These are phyloP conservation scores for Nemania diffusa DNA, from an alignment of 2,329 filamentous ascomycete genomes.

Conservation along the genomic window DNA sequence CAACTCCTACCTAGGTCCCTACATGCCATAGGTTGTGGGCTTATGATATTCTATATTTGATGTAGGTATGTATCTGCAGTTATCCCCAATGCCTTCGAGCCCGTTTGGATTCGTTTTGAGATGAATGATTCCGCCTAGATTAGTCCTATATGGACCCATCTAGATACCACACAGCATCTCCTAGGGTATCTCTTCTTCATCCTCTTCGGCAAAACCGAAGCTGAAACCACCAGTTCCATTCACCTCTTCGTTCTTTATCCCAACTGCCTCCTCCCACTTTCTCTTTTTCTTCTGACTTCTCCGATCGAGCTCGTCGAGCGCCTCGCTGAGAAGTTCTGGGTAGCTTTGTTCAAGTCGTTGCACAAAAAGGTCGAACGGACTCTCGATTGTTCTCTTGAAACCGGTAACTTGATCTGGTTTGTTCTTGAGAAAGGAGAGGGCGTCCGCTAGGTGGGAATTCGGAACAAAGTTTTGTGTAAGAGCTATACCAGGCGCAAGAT, in stretches of 20 bases:
- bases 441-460: slow-evolving; percentile 75
- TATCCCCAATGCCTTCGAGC: background rate
- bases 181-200: slow-evolving; percentile 60
- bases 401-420: slow-evolving; percentile 89
- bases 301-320: slow-evolving; percentile 71
- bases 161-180: background rate
- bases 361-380: slow-evolving; percentile 81
- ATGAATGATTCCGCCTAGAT: background rate
- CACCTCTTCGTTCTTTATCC: slow-evolving; percentile 57
- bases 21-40: background rate
- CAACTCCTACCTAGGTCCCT: slow-evolving; percentile 6
- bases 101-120: background rate
- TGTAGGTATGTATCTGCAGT: background rate
- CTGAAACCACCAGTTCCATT: slow-evolving; percentile 57
- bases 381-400: slow-evolving; percentile 75
- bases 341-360: slow-evolving; percentile 71
- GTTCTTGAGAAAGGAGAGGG: slow-evolving; percentile 82
- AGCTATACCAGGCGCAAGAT: slow-evolving; percentile 84
- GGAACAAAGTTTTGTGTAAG: slow-evolving; percentile 97
- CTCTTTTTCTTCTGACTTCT: slow-evolving; percentile 75
- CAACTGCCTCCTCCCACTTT: slow-evolving; percentile 86
- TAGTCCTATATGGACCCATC: background rate
- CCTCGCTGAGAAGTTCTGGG: slow-evolving; percentile 74
- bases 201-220: slow-evolving; percentile 63
- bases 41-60: background rate